Percentiles rank a stretch among this genome's conserved stretches.
These are phyloP conservation scores for Aspergillus pseudoviridinutans DNA, from an alignment of 2,329 filamentous ascomycete genomes.

Conservation along the genomic window DNA sequence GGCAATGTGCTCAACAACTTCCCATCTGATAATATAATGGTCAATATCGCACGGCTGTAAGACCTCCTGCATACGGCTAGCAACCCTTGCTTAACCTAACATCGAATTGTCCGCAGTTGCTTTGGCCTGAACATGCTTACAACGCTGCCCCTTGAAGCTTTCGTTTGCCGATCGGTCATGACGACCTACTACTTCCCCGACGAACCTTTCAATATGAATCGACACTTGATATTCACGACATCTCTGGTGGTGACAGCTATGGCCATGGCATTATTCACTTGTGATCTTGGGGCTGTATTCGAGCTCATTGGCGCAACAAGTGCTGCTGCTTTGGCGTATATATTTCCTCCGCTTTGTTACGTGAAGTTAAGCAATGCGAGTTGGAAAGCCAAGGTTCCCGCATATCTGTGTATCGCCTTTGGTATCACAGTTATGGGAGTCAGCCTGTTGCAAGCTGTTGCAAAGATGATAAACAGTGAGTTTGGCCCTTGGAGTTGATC, in stretches of 20 bases:
- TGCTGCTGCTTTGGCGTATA: conserved; percentile 90
- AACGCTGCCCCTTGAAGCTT: conserved; percentile 90
- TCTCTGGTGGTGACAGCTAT: conserved; percentile 75
- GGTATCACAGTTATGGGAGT: conserved; percentile 77
- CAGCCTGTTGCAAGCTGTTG: conserved; percentile 67
- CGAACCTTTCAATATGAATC: conserved; percentile 74
- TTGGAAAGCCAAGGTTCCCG: conserved; percentile 69
- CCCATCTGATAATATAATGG: conserved; percentile 80
- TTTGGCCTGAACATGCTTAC: conserved; percentile 99
- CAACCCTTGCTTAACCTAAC: conserved; percentile 16
- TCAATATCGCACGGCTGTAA: conserved; percentile 83
- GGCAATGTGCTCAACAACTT: conserved; percentile 99
- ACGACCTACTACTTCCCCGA: conserved; percentile 72
- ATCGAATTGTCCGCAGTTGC: conserved; percentile 47
- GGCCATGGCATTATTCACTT: conserved; percentile 75
- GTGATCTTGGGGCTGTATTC: conserved; percentile 90
- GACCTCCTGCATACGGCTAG: conserved; percentile 12
- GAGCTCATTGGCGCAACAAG: conserved; percentile 94
- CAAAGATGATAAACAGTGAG: conserved; percentile 57
- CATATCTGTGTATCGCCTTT: conserved; percentile 70
- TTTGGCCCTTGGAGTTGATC: not conserved
- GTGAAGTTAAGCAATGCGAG: conserved; percentile 80
- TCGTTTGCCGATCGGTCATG: conserved; percentile 97
- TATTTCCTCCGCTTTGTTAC: conserved; percentile 90
- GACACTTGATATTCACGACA: conserved; percentile 84